Base-by-base conservation (phyloP, 352 stramenopile genomes). In the Achlya hypogyna region DNA sequence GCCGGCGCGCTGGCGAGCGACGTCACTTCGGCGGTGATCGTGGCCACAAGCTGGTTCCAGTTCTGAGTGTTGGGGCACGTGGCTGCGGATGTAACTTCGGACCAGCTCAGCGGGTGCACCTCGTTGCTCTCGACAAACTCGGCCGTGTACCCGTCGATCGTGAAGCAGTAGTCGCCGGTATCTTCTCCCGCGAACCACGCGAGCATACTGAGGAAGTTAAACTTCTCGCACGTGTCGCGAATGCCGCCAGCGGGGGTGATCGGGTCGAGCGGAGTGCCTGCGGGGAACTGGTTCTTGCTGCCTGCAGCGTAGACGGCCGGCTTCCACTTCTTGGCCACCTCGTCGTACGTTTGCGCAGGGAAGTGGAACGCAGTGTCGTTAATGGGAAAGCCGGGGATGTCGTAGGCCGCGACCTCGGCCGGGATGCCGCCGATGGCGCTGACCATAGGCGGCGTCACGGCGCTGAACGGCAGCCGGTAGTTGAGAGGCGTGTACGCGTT, bases 131-230 rank as follows among this genome's bases (percentile, higher is more conserved):
- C 59, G 8, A 66, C 23, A 42, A 66, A 66, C 59, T 59, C 35
- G 4, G 43, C 59, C 23, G 34, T 54, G 59, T 66, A 66, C 23
- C 28, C 28, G 47, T 66, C 59, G 31, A 66, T 66, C 29, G 59
- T 42, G 20, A 54, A 66, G 59, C 59, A 66, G 35, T 54, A 66
- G 42, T 66, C 59, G 29, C 59, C 59, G 27, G 59, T 66, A 40
- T 66, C 59, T 0, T 53, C 59, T 4, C 59, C 59, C 4, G 59
- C 59, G 56, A 66, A 66, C 29, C 25, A 66, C 32, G 59, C 59
- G 29, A 66, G 47, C 35, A 66, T 29, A 2, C 12, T 34, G 38
- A 66, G 38, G 29, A 43, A 53, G 59, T 66, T 27, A 29, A 66
- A 66, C n/a, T 58, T 51, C 32, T 66, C 34, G 32, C 59, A 66